Conservation (phyloP, 129 eudicot species). For the Scalesia atractyloides region DNA sequence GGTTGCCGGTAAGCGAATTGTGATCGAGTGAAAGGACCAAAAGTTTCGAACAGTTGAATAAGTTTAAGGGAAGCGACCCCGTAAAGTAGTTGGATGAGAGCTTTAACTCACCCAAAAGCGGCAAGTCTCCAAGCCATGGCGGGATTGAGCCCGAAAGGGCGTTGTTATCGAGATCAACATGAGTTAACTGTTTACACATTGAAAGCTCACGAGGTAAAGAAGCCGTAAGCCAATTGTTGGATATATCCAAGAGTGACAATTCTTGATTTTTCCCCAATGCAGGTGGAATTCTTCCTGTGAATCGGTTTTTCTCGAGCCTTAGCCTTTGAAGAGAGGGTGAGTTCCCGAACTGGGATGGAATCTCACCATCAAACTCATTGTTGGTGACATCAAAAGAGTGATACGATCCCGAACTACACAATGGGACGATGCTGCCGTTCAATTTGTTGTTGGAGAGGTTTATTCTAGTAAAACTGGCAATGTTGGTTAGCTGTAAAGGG, state of each 20-base stretch:
- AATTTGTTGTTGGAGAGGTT: conserved; percentile 74
- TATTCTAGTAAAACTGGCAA: conserved; percentile 66
- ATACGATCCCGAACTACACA: conserved; percentile 66
- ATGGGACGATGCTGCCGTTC: conserved; percentile 73
- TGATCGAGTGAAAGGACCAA: conserved; percentile 64
- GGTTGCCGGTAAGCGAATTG: conserved; percentile 68
- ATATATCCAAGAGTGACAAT: conserved; percentile 70
- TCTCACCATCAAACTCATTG: conserved; percentile 67
- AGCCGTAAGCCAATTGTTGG: conserved; percentile 65
- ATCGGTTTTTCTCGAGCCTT: conserved; percentile 66
- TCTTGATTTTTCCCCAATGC: conserved; percentile 55
- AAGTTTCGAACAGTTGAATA: conserved; percentile 78
- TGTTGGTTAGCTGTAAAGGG: conserved; percentile 52
- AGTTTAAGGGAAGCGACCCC: conserved; percentile 60
- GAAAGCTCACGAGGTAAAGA: conserved; percentile 71
- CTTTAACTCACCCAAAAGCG: conserved; percentile 79
- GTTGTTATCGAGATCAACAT: conserved; percentile 76
- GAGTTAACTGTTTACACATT: conserved; percentile 59
- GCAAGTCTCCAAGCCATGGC: conserved; percentile 73
- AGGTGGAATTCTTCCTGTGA: conserved; percentile 67
- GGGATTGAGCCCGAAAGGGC: conserved; percentile 74
- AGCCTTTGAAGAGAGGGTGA: conserved; percentile 68
- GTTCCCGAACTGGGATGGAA: conserved; percentile 66
- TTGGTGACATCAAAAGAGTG: conserved; percentile 84
- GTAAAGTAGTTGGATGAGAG: conserved; percentile 67